These are phyloP conservation scores for Termitomyces titanicus DNA, from an alignment of 768 basidiomycete species.

Conservation along the genomic window DNA sequence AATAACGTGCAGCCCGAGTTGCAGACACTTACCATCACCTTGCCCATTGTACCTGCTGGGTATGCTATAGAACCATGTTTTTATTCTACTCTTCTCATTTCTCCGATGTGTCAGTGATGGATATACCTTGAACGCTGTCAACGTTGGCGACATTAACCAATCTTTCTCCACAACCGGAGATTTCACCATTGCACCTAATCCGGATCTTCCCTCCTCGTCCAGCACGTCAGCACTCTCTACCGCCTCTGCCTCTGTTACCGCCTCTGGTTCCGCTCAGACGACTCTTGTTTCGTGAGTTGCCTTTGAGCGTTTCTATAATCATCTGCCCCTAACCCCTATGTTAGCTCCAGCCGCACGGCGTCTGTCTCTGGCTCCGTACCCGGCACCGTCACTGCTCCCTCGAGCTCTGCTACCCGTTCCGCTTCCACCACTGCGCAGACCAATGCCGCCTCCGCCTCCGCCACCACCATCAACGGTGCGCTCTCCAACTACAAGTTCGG, in stretches of 20 bases:
- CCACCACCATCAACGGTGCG: slow-evolving; percentile 25
- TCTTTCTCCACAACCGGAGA: slow-evolving; percentile 34
- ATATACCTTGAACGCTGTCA: slow-evolving; percentile 47
- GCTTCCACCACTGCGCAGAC: slow-evolving; percentile 11
- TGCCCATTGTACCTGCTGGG: slow-evolving; percentile 48
- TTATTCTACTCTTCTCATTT: not conserved
- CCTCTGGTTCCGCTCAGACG: too few relatives aligned
- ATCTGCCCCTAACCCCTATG: slow-evolving; percentile 1
- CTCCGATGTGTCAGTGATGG: slow-evolving; percentile 27
- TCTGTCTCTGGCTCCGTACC: slow-evolving; percentile 12
- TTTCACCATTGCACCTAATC: slow-evolving; percentile 39
- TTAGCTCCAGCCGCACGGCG: not conserved
- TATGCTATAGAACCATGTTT: slow-evolving; percentile 22
- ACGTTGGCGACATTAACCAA: slow-evolving; percentile 40
- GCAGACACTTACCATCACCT: slow-evolving; percentile 27
- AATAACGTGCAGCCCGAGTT: slow-evolving; percentile 44
- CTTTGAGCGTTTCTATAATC: not conserved
- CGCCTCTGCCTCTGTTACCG: not conserved
- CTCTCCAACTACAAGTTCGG: slow-evolving; percentile 26
- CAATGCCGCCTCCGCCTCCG: slow-evolving; percentile 6
- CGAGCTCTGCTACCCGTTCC: slow-evolving; percentile 7
- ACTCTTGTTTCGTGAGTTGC: slow-evolving; percentile 6
- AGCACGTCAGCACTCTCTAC: slow-evolving; percentile 6
- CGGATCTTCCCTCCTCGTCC: not conserved
- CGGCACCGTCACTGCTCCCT: slow-evolving; percentile 11